Conservation (phyloP, 73 alveolate species). For the Urostyla sp. region DNA sequence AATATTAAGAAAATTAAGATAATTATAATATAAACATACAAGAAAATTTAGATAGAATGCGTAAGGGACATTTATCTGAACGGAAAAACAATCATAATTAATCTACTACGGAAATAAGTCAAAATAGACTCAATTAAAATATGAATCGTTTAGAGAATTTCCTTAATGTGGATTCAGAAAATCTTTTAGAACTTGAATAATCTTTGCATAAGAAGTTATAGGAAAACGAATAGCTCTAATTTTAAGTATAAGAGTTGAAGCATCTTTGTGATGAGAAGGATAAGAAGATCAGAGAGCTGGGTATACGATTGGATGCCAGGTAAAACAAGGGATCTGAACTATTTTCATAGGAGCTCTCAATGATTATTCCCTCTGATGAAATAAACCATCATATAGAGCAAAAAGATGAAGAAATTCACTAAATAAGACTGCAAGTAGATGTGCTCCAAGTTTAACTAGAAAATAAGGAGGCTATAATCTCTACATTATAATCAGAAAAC, state of each 20-base stretch:
- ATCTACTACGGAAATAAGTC: too few species aligned
- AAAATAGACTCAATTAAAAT: background rate
- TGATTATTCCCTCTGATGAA: slow-evolving; percentile 8
- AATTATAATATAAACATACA: background rate
- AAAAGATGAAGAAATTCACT: slow-evolving; percentile 34
- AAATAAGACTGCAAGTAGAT: background rate
- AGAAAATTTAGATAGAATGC: too few species aligned
- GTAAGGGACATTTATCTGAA: too few species aligned
- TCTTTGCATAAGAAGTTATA: background rate
- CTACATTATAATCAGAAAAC: background rate
- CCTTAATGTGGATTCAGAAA: background rate
- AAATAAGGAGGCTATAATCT: background rate
- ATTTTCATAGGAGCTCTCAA: slow-evolving; percentile 2
- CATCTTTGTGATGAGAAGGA: slow-evolving; percentile 9
- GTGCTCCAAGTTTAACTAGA: background rate
- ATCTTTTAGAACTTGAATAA: background rate
- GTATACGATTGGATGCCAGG: slow-evolving; percentile 10
- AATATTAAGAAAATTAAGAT: background rate
- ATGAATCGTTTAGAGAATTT: background rate
- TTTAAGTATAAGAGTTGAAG: slow-evolving; percentile 4
- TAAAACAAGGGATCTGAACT: background rate
- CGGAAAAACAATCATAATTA: too few species aligned
- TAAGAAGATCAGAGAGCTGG: slow-evolving; percentile 25
- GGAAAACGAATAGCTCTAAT: slow-evolving; percentile 8
- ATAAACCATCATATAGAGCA: background rate